A percentile compares a stretch with the other conserved stretches of the same genome.
Evolutionary conservation across 1,284 basidiomycete species (phyloP).

Genomic region (Cutaneotrichosporon sp.): DNA sequence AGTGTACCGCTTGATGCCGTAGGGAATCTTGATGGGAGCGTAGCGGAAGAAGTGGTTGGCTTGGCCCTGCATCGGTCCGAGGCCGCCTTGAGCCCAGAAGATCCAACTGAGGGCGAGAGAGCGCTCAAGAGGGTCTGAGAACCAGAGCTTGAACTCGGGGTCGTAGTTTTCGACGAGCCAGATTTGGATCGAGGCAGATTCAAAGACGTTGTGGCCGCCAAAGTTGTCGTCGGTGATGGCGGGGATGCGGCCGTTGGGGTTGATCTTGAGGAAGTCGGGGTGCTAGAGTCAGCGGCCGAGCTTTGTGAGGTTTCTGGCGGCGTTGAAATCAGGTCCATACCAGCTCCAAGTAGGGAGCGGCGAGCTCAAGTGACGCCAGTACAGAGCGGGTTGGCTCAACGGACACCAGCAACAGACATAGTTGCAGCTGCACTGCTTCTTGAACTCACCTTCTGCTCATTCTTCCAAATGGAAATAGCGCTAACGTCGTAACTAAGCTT

Average conservation of each 20-base stretch:
- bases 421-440: too few species aligned
- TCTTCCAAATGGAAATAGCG: slow-evolving; percentile 43
- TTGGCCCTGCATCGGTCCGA: slow-evolving; percentile 57
- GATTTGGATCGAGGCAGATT: slow-evolving; percentile 65
- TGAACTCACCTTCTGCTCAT: slow-evolving; percentile 57
- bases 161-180: slow-evolving; percentile 65
- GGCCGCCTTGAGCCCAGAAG: slow-evolving; percentile 62
- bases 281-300: slow-evolving; percentile 43
- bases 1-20: slow-evolving; percentile 62
- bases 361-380: too few species aligned
- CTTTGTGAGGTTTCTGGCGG: too few species aligned
- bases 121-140: slow-evolving; percentile 54
- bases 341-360: too few species aligned
- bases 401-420: too few species aligned
- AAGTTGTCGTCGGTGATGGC: slow-evolving; percentile 54
- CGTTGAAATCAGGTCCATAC: too few species aligned
- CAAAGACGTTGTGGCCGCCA: slow-evolving; percentile 63
- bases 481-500: slow-evolving; percentile 62
- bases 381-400: too few species aligned
- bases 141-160: slow-evolving; percentile 60
- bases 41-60: slow-evolving; percentile 54
- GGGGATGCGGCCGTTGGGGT: slow-evolving; percentile 67
- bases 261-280: slow-evolving; percentile 63
- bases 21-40: slow-evolving; percentile 53
- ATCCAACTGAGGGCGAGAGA: slow-evolving; percentile 74